Evolutionary conservation across 202 grass and related monocot genomes (phyloP), one percentile per base, ranked within the genome.

Genomic region (Cymbopogon flexuosus): DNA sequence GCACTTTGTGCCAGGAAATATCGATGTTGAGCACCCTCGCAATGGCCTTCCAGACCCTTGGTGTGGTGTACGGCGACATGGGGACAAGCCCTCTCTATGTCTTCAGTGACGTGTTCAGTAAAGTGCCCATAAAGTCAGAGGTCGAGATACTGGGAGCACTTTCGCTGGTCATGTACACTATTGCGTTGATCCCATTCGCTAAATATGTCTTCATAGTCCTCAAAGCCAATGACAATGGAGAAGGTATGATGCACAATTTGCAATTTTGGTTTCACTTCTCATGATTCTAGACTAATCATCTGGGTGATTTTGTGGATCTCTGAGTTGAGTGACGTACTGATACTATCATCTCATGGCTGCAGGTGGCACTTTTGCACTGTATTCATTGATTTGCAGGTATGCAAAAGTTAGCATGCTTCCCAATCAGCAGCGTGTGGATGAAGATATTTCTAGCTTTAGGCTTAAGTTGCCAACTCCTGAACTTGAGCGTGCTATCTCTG

Each of bases 101-200:
- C 35, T 98, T 95, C 79, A 98, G 92, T 62, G 96, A 98, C 62
- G 92, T 98, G 57, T 98, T 98, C 77, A 98, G 92, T 85, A 98
- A 98, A 82, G 96, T 98, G 54, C 90, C 92, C 0, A 91, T 98
- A 85, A 95, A 90, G 74, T 98, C 96, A 1, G 92, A 98, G 56
- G 80, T 91, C 24, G 92, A 98, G 61, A 88, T 94, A 47, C 59
- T 98, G 22, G 96, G 96, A 5, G 95, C 95, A 16, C 88, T 98
- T 78, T 98, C 95, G 8, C 81, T 98, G 62, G 86, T 98, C 66
- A 89, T 95, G 88, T 98, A 98, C 88, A 95, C 96, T 1, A 98
- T 98, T 5, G 92, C 95, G 3, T 33, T 98, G 1, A 88, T 95
- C 81, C 96, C 96, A n/a, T 98, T 98, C 7, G 79, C 80, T 0